A percentile compares a stretch with the other conserved stretches of the same genome.
Evolutionary conservation across 1,139 yeast genomes (phyloP).

Genomic region (Yamadazyma sp.): DNA sequence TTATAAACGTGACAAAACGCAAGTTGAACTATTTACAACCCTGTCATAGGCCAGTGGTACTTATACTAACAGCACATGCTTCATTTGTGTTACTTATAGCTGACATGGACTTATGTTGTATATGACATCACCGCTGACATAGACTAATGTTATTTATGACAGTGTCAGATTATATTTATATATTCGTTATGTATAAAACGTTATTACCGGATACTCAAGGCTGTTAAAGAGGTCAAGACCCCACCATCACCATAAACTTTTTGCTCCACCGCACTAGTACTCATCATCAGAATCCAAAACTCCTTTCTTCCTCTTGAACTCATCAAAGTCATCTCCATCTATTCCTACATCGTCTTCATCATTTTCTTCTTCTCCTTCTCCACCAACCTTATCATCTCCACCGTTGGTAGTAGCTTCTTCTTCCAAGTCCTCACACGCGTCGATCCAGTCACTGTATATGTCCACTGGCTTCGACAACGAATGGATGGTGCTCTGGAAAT

Average conservation of each 20-base stretch:
- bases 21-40: too few relatives aligned
- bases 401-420: constrained; percentile 41
- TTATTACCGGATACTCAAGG: too few relatives aligned
- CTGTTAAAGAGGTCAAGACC: too few relatives aligned
- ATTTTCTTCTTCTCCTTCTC: constrained; percentile 40
- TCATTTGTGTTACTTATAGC: too few relatives aligned
- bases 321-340: constrained; percentile 27
- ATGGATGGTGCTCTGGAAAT: constrained; percentile 86
- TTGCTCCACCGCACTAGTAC: constrained; percentile 7
- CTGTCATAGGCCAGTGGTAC: too few relatives aligned
- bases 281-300: constrained; percentile 30
- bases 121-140: too few relatives aligned
- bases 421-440: constrained; percentile 96
- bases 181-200: too few relatives aligned
- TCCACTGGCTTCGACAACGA: constrained; percentile 86
- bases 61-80: too few relatives aligned
- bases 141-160: too few relatives aligned
- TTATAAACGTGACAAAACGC: too few relatives aligned
- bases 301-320: constrained; percentile 15
- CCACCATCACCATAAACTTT: background rate
- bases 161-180: background rate
- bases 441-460: constrained; percentile 97
- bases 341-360: constrained; percentile 27
- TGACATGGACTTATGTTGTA: too few relatives aligned
- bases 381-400: constrained; percentile 22